Base-by-base conservation (phyloP, 1,284 basidiomycete species). In the Testicularia cyperi region DNA sequence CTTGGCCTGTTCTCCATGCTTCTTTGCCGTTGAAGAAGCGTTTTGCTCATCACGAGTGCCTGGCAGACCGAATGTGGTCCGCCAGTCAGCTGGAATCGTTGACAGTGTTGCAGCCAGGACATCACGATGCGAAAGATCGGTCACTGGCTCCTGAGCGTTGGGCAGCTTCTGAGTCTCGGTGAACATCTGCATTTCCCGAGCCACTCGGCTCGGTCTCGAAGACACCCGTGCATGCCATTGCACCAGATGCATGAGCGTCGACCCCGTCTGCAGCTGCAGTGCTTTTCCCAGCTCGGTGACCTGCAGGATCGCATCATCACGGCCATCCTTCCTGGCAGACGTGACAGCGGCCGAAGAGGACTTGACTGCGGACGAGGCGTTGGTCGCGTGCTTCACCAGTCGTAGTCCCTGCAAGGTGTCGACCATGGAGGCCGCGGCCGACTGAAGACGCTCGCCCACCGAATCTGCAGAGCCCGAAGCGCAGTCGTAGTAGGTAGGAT, bases 401-500 rank as follows among this genome's bases (percentile, higher is more conserved):
- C 45, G 39, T 3, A 63, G 41, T 22, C 47, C 47, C 1, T 43
- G 38, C 20, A 69, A 34, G 24, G 51, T 45, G 24, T 32, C 40
- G 2, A 53, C 14, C 1, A 64, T 34, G 6, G 29, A 34, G 14
- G 55, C 54, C 5, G 37, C 53, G 1, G 58, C 26, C 15, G 45
- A 31, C 9, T 60, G 58, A 13, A 74, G 37, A 10, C 60, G 41
- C 3, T 39, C 64, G 6, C 49, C 25, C 13, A 56, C 46, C 6
- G 52, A 46, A 2, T 39, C 42, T 2, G 22, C 24, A 9, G 41
- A 40, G 24, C 24, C 40, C 1, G 44, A 38, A 5, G 35, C 30
- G 6, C 83, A 80, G 47, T 85, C 86, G 74, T 98, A 98, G 79
- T 88, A 97, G 1, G 83, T 83, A 10, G 94, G 92, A 77, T 98